Base-by-base conservation (phyloP, 108 stramenopile genomes). In the Cyclotella sp. region DNA sequence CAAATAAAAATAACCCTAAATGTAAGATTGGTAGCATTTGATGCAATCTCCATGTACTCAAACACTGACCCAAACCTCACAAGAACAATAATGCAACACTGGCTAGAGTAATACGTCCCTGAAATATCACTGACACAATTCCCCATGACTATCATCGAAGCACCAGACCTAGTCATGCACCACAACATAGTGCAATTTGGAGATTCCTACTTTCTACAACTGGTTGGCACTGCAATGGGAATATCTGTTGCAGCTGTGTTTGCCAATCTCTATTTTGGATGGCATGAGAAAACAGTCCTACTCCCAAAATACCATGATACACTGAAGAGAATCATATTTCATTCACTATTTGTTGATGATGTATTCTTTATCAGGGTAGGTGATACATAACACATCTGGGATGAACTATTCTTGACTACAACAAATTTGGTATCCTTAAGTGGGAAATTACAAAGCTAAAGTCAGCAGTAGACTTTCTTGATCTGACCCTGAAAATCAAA, bases 391-490 rank as follows among this genome's bases (percentile, higher is more conserved):
- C 8, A 29, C 9, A 7, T 30, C 27, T 59, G 58, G 58, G 9
- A 59, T 3, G 5, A 9, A 9, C 18, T 59, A 6, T 9, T 7
- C 58, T 15, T 16, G 28, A 11, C 3, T 59, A 30, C 58, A 59
- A 59, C 28, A 29, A 29, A 10, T 59, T 29, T 59, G 58, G 58
- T 10, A 59, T 59, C 7, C 27, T 59, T 6, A 59, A 59, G 58
- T 59, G 58, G 58, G 58, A 59, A 6, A 29, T 6, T 6, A 8
- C 8, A 9, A 26, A 28, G 22, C 28, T 15, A 9, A 28, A 7
- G 24, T 30, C 13, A n/a, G n/a, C n/a, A n/a, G n/a, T n/a, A n/a
- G n/a, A n/a, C n/a, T n/a, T n/a, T n/a, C n/a, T n/a, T n/a, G 58
- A 59, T 59, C 28, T 59, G 3, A 59, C 58, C 16, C 28, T 59